A percentile compares a stretch with the other conserved stretches of the same genome.
Evolutionary conservation across 2,329 filamentous ascomycete species (phyloP).

Genomic region (Mycosphaerelloides madeirae): DNA sequence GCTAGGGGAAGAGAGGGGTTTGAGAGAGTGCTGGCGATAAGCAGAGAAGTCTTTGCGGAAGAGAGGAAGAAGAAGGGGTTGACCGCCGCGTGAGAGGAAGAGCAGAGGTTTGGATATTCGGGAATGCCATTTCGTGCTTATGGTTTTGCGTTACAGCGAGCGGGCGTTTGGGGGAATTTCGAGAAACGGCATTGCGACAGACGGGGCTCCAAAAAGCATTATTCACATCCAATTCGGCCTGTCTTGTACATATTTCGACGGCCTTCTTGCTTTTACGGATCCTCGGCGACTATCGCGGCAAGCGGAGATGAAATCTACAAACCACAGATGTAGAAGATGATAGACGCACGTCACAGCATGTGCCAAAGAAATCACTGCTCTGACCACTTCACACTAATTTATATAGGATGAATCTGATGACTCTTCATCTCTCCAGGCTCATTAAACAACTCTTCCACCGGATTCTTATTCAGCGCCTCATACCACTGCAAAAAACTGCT

Average conservation of each 20-base stretch:
- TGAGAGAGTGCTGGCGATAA: slow-evolving; percentile 90
- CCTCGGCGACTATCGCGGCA: too few species aligned
- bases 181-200: not conserved
- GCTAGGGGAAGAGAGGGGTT: slow-evolving; percentile 88
- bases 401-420: slow-evolving; percentile 19
- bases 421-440: slow-evolving; percentile 23
- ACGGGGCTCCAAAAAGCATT: not conserved
- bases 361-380: too few species aligned
- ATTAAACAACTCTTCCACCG: slow-evolving; percentile 21
- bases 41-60: slow-evolving; percentile 83
- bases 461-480: slow-evolving; percentile 27
- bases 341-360: too few species aligned
- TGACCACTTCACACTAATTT: too few species aligned
- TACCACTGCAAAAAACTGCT: slow-evolving; percentile 27
- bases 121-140: not conserved
- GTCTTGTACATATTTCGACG: too few species aligned
- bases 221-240: too few species aligned
- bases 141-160: slow-evolving; percentile 1
- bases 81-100: not conserved
- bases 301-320: too few species aligned
- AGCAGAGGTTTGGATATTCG: not conserved
- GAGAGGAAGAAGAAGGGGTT: slow-evolving; percentile 60
- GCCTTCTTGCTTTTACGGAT: too few species aligned
- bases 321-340: too few species aligned
- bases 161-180: not conserved